Evolutionary conservation across 1,139 yeast species (phyloP).

Genomic region (Nakaseomyces nivariensis): DNA sequence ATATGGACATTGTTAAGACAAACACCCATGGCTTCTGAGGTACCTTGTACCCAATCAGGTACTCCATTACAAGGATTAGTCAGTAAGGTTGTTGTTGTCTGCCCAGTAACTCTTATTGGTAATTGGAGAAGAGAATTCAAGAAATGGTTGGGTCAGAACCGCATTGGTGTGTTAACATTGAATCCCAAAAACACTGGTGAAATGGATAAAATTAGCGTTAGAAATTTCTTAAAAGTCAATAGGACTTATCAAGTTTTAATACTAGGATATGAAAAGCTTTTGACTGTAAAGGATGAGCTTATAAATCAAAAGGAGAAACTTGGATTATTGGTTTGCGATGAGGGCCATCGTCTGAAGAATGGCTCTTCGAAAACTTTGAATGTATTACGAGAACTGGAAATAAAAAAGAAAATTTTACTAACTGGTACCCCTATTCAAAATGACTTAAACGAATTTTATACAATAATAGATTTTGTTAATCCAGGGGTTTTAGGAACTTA

Average conservation of each 20-base stretch:
- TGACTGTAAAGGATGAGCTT: constrained; percentile 37
- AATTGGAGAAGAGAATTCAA: constrained; percentile 86
- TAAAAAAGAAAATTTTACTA: constrained; percentile 51
- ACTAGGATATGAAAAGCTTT: constrained; percentile 71
- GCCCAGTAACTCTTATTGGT: constrained; percentile 82
- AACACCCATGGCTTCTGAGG: constrained; percentile 39
- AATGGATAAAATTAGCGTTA: constrained; percentile 49
- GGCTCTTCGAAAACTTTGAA: constrained; percentile 59
- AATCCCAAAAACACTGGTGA: constrained; percentile 38
- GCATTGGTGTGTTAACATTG: constrained; percentile 50
- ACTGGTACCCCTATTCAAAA: constrained; percentile 96
- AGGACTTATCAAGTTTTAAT: constrained; percentile 74
- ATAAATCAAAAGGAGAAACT: constrained; percentile 35
- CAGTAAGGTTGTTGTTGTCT: constrained; percentile 62
- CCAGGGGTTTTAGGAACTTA: constrained; percentile 71
- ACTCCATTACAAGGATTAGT: constrained; percentile 22
- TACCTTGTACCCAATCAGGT: constrained; percentile 23
- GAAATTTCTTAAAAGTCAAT: constrained; percentile 50
- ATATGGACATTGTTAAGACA: constrained; percentile 80
- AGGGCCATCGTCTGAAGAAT: constrained; percentile 81
- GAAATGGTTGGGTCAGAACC: constrained; percentile 75
- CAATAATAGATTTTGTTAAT: constrained; percentile 71
- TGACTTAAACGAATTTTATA: constrained; percentile 74
- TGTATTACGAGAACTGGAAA: constrained; percentile 46
- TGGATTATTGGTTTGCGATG: constrained; percentile 84